Percentiles rank a stretch among this genome's conserved stretches.
Evolutionary conservation across 129 eudicot species (phyloP).

Genomic region (Mikania micrantha): DNA sequence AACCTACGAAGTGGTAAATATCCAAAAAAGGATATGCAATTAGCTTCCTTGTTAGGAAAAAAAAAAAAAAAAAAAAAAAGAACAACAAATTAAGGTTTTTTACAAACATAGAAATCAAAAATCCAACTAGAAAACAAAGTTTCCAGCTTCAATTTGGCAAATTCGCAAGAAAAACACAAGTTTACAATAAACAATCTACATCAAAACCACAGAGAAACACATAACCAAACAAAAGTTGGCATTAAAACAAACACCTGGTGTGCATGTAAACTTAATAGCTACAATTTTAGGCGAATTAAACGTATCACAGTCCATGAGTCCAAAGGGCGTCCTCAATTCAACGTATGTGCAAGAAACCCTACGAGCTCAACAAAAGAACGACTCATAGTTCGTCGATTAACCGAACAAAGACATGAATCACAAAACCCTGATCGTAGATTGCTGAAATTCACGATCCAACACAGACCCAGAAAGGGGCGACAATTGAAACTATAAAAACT

Average conservation of each 20-base stretch:
- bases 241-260: slow-evolving; percentile 23
- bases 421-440: slow-evolving; percentile 16
- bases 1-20: slow-evolving; percentile 3
- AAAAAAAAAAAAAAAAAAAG: too few species aligned
- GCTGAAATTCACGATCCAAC: slow-evolving; percentile 4
- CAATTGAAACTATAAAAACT: not conserved
- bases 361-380: slow-evolving; percentile 1
- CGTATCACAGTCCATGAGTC: not conserved
- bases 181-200: not conserved
- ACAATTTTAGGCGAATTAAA: not conserved
- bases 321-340: not conserved
- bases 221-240: slow-evolving; percentile 3
- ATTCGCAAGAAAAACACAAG: not conserved
- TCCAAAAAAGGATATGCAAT: not conserved
- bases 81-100: not conserved
- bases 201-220: not conserved
- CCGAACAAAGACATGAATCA: not conserved
- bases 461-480: slow-evolving; percentile 16
- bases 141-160: not conserved
- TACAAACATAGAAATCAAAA: not conserved
- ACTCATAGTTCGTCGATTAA: slow-evolving; percentile 10
- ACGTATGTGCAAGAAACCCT: slow-evolving; percentile 14
- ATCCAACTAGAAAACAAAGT: not conserved
- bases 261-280: slow-evolving; percentile 9
- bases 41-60: not conserved